Base-by-base conservation (phyloP, 2,329 filamentous ascomycete species). In the Ophiostoma montium region DNA sequence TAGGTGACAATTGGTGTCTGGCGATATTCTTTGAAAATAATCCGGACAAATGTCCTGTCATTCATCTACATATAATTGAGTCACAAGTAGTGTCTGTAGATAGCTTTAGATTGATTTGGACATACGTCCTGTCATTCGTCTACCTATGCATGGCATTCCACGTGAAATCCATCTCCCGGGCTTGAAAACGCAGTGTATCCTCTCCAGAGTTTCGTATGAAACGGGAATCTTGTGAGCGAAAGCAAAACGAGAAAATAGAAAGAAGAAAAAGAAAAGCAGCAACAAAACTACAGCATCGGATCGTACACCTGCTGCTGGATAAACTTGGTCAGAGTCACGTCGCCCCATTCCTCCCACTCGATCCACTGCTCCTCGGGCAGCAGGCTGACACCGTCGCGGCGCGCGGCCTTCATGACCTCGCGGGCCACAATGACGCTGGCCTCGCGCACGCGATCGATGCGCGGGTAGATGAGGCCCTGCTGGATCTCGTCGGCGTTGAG, bases 401-500 rank as follows among this genome's bases (percentile, higher is more conserved):
- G 84, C 6, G 90, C 89, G 19, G 86, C 82, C 64, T 92, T 89
- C 74, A 96, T 95, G 57, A 95, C 89, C 67, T 90, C 87, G 46
- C 87, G 80, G 31, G 89, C 86, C 30, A 96, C 89, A 44, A 85
- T 66, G 52, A 95, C 74, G 61, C 82, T 90, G 52, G 94, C 89
- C 31, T 95, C 87, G 41, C 92, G 80, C 56, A 98, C 94, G 54
- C 92, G 84, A 65, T 86, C 81, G 61, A 98, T 86, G 62, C 82
- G 79, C 12, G 87, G 92, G 70, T 98, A 96, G 61, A 96, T 82
- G 63, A 94, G 81, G 49, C 87, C 86, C 63, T 82, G 78, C 50
- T 82, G 78, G 59, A 87, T 71, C 70, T 98, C 92, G 54, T 92
- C 82, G 35, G 79, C 72, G 54, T 83, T 88, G 53, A 98, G 75